Evolutionary conservation across 331 rosid genomes (phyloP).

Genomic region (Malus hybrid): DNA sequence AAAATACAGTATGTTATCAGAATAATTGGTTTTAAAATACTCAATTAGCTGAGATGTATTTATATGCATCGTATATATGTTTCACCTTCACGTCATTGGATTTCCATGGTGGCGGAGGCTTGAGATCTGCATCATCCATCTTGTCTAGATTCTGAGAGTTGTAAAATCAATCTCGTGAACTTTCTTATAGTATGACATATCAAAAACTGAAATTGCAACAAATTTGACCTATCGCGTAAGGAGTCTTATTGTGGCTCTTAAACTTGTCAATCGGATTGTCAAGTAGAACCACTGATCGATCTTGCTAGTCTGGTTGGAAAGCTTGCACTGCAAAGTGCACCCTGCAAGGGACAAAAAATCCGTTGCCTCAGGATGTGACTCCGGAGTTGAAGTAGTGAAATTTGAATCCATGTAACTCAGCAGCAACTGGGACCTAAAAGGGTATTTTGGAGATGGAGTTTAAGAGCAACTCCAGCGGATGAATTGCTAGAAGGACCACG

Average conservation of each 20-base stretch:
- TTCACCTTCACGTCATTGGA: conserved; percentile 79
- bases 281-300: conserved; percentile 39
- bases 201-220: not conserved
- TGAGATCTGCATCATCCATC: conserved; percentile 56
- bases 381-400: conserved; percentile 52
- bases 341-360: conserved; percentile 81
- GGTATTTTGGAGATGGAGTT: not conserved
- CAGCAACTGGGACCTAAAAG: not conserved
- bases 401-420: conserved; percentile 28
- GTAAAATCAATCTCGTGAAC: not conserved
- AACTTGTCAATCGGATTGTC: conserved; percentile 38
- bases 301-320: conserved; percentile 53
- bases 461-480: no score
- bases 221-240: conserved; percentile 32
- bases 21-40: not conserved
- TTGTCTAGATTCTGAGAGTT: conserved; percentile 38
- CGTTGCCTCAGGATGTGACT: conserved; percentile 80
- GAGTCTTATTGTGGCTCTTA: conserved; percentile 28
- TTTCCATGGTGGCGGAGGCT: conserved; percentile 64
- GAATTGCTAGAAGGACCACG: no score
- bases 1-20: not conserved
- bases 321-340: conserved; percentile 89
- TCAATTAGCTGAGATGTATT: not conserved
- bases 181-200: not conserved
- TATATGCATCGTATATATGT: not conserved